Conservation (phyloP, 176 grass and related monocot species). For the Carex pumila region DNA sequence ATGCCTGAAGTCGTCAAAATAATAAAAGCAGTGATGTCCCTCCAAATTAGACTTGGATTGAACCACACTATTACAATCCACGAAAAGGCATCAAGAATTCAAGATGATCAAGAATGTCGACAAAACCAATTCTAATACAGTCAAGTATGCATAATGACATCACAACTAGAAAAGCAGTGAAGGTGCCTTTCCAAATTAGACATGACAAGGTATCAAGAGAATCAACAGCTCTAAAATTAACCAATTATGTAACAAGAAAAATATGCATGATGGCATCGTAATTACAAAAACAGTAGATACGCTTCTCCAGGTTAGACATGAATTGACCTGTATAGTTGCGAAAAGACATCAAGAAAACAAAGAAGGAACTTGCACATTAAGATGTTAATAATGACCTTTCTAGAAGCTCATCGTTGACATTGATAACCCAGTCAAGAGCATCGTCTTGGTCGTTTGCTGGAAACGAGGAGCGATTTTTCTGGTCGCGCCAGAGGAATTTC, state of each 20-base stretch:
- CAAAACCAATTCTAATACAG: background rate
- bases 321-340: background rate
- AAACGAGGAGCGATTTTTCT: constrained; percentile 12
- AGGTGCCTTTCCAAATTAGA: too few relatives aligned
- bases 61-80: background rate
- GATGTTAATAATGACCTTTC: constrained; percentile 21
- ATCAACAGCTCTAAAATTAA: background rate
- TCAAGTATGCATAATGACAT: background rate
- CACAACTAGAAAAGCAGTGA: background rate
- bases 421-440: constrained; percentile 52
- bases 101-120: background rate
- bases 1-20: background rate
- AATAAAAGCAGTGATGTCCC: background rate
- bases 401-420: constrained; percentile 60
- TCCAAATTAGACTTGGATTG: background rate
- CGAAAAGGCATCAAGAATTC: background rate
- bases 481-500: constrained; percentile 27
- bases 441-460: constrained; percentile 55
- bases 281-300: background rate
- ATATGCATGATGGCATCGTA: background rate
- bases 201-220: background rate
- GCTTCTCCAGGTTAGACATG: background rate
- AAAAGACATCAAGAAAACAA: constrained; percentile 2
- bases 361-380: background rate
- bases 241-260: background rate